Evolutionary conservation across 768 basidiomycete genomes (phyloP), one percentile per base, ranked within the genome.

Genomic region (Mycena sanguinolenta): DNA sequence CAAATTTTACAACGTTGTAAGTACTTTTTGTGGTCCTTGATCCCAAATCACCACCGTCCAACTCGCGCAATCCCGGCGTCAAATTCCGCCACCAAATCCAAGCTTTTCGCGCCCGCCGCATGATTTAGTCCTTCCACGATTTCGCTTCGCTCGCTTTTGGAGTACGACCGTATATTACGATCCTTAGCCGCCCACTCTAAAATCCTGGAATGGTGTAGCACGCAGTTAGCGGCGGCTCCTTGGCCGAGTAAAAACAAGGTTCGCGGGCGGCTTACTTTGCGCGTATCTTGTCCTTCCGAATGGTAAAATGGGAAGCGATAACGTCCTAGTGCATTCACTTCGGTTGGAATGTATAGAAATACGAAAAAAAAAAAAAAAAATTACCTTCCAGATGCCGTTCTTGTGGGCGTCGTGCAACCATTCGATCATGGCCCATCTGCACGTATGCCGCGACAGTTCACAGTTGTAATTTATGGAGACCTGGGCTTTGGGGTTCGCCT

Each of bases 351-450:
- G 16, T 27, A 1, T 54, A 46, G 25, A 39, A 63, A 7, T 17
- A n/a, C 6, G 14, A 63, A 61, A 46, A 38, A 14, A 39, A 77
- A 81, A 63, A 61, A 46, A 38, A 14, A 39, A 77, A 81, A 58
- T 73, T 16, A 87, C 88, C 63, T 74, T 80, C 88, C 88, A 89
- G 16, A 89, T 79, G 25, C 84, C 81, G 38, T 79, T 50, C 63
- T 78, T 76, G 65, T 86, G 77, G 58, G 82, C 77, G 57, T 86
- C 84, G 44, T 82, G 74, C 54, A 89, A 72, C 88, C 88, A 89
- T 23, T 88, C 85, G 5, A 87, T 79, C 50, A 89, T 88, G 9
- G 85, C 88, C 87, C 86, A 88, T 25, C 82, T 78, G 5, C 82
- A 80, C 6, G 87, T 89, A 39, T 89, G 79, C 44, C 79, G 69